These are phyloP conservation scores for Zygoascus tannicola DNA, from an alignment of 805 yeast species.

Conservation along the genomic window DNA sequence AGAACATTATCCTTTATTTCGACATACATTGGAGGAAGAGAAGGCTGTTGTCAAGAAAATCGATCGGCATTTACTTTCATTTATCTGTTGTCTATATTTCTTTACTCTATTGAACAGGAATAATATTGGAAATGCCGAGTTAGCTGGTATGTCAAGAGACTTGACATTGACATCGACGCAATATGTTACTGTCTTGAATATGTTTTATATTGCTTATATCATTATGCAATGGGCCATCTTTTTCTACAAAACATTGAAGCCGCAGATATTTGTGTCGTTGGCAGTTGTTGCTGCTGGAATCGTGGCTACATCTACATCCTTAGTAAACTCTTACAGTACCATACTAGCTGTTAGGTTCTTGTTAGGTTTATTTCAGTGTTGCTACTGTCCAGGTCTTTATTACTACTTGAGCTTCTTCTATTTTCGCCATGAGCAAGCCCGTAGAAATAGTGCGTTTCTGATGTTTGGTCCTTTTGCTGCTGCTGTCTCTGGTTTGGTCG, in stretches of 20 bases:
- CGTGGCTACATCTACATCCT: constrained; percentile 35
- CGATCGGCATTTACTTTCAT: constrained; percentile 38
- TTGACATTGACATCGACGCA: constrained; percentile 33
- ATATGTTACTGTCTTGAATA: constrained; percentile 37
- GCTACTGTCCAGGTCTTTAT: constrained; percentile 26
- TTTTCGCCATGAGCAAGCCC: constrained; percentile 22
- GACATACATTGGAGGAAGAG: constrained; percentile 12
- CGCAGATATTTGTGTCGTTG: constrained; percentile 10
- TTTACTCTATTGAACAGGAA: constrained; percentile 41
- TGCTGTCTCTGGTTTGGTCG: constrained; percentile 49
- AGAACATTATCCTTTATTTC: background rate
- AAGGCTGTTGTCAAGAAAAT: constrained; percentile 26
- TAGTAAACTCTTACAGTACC: constrained; percentile 34
- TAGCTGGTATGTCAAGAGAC: constrained; percentile 41
- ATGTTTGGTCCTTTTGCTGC: constrained; percentile 37
- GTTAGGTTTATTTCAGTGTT: constrained; percentile 31
- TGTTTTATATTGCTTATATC: constrained; percentile 41
- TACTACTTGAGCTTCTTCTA: constrained; percentile 27
- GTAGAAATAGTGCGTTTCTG: constrained; percentile 23
- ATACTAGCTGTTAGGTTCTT: constrained; percentile 35
- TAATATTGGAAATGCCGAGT: constrained; percentile 45
- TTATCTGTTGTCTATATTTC: constrained; percentile 38
- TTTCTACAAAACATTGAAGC: constrained; percentile 10
- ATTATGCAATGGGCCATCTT: constrained; percentile 33
- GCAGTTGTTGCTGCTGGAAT: constrained; percentile 12